phyloP scores from a whole-genome alignment of 1,139 yeast genomes.

The Candida tunisiensis region DNA sequence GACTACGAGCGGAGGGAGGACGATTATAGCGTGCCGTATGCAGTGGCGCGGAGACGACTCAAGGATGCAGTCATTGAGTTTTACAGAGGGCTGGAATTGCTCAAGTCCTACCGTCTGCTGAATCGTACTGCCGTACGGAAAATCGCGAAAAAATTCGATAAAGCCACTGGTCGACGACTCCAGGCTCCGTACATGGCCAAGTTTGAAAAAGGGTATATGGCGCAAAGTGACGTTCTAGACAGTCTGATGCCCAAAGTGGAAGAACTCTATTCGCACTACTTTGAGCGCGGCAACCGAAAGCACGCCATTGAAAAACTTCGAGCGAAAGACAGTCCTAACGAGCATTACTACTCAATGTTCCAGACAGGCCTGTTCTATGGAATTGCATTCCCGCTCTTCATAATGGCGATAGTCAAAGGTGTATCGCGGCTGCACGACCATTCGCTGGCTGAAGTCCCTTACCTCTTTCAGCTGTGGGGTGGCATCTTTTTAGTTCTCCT shows the following conservation, averaged over 20 bases:
- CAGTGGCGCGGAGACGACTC: slow-evolving; percentile 56
- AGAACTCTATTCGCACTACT: slow-evolving; percentile 46
- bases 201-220: slow-evolving; percentile 38
- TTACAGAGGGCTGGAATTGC: slow-evolving; percentile 61
- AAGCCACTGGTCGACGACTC: slow-evolving; percentile 35
- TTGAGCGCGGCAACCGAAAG: slow-evolving; percentile 60
- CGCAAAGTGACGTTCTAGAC: slow-evolving; percentile 49
- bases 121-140: slow-evolving; percentile 84
- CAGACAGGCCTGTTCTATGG: slow-evolving; percentile 50
- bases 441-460: slow-evolving; percentile 18
- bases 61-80: slow-evolving; percentile 66
- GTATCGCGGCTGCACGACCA: slow-evolving; percentile 15
- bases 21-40: slow-evolving; percentile 47
- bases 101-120: slow-evolving; percentile 58
- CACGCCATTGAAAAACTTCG: slow-evolving; percentile 59
- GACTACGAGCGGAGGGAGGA: slow-evolving; percentile 5
- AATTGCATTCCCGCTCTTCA: slow-evolving; percentile 44
- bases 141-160: slow-evolving; percentile 79
- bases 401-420: slow-evolving; percentile 35
- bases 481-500: slow-evolving; percentile 61
- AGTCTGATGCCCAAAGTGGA: slow-evolving; percentile 46
- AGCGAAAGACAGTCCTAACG: slow-evolving; percentile 24
- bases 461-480: slow-evolving; percentile 75
- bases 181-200: slow-evolving; percentile 41
- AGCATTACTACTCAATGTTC: slow-evolving; percentile 17